Percentiles rank a stretch among this genome's conserved stretches.
These are phyloP conservation scores for Penicillium malachiteum DNA, from an alignment of 495 filamentous ascomycete species.

Conservation along the genomic window DNA sequence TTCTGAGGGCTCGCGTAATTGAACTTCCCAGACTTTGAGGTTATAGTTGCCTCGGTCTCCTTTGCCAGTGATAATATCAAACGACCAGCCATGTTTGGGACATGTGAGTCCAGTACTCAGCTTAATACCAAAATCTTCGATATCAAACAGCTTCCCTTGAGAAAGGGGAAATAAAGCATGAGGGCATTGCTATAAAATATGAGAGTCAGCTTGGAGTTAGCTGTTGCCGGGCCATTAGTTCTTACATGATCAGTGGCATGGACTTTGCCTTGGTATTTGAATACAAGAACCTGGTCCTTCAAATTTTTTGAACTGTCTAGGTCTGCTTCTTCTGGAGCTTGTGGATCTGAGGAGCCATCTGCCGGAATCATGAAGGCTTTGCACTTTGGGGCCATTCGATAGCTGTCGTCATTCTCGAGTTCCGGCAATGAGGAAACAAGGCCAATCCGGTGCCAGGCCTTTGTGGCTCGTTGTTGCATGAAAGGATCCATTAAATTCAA, in stretches of 20 bases:
- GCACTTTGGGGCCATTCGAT: conserved; percentile 42
- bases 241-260: conserved; percentile 62
- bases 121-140: conserved; percentile 58
- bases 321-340: conserved; percentile 32
- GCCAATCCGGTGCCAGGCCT: conserved; percentile 40
- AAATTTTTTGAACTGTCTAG: conserved; percentile 46
- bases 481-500: conserved; percentile 4
- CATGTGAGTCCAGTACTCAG: conserved; percentile 54
- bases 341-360: conserved; percentile 16
- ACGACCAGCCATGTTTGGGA: conserved; percentile 62
- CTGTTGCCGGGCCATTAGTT: background rate
- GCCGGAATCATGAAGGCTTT: conserved; percentile 55
- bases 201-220: conserved; percentile 7
- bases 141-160: conserved; percentile 56
- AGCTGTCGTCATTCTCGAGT: conserved; percentile 35
- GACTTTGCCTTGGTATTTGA: conserved; percentile 54
- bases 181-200: conserved; percentile 49
- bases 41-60: conserved; percentile 57
- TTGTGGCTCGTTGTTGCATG: background rate
- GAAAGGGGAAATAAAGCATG: conserved; percentile 59
- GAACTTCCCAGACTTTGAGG: conserved; percentile 58
- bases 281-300: conserved; percentile 58
- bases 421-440: conserved; percentile 52
- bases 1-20: conserved; percentile 41
- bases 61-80: conserved; percentile 56